Evolutionary conservation across 768 basidiomycete genomes (phyloP), one percentile per base, ranked within the genome.

Genomic region (Royoungia palumana): DNA sequence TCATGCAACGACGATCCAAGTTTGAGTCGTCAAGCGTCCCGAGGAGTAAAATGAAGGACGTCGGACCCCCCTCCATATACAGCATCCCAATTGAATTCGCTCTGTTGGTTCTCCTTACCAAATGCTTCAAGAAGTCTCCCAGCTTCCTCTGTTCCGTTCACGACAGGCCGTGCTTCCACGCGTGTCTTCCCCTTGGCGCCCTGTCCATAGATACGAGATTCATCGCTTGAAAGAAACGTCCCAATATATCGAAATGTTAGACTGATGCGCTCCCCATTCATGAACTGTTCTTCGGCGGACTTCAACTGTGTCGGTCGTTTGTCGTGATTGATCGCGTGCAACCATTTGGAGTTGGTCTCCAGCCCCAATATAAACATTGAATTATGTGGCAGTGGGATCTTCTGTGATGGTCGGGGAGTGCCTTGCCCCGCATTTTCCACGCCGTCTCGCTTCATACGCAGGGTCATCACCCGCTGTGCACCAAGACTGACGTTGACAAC

Each of bases 401-500:
- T 81, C 62, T 88, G 86, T 0, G 77, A 63, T 2, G 60, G 59
- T 6, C 77, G 71, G 8, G 73, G 70, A 20, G 37, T 60, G n/a
- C 49, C 20, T 12, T 57, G 50, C 25, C 53, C 54, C 12, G 55
- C 47, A 34, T 49, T 54, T 16, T 48, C 52, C 14, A 53, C 47
- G 41, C 62, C 66, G 38, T 82, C 78, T 54, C 78, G 80, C 64
- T 89, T 89, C 41, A 75, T 62, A 21, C 82, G 77, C n/a, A 91
- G 74, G 0, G 79, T 83, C 87, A 91, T 90, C 16, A 76, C 70
- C 28, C 89, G 79, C 63, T 85, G 81, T 2, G 89, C 87, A 6
- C 89, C 89, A 13, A 91, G 72, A 58, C 85, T 87, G 53, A 91
- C 83, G 50, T 92, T 92, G 51, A 88, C 86, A 54, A 91, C 85